phyloP scores from a whole-genome alignment of 176 grass and related monocot species.

The Oryza brachyantha region DNA sequence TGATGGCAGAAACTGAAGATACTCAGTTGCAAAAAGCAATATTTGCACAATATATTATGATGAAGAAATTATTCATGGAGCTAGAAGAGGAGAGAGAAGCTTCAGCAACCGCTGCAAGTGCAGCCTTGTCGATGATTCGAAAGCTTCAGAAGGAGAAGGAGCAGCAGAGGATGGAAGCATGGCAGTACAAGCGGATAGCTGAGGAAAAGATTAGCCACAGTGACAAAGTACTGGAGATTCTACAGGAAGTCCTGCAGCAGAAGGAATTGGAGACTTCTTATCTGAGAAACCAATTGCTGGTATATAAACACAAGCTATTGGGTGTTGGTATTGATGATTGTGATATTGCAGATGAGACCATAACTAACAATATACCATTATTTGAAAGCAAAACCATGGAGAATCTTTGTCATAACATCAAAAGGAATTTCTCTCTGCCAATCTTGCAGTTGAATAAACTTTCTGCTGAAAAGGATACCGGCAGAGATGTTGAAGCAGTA shows the following conservation, averaged over 20 bases:
- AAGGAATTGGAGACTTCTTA: slow-evolving; percentile 83
- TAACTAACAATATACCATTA: slow-evolving; percentile 28
- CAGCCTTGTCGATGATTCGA: slow-evolving; percentile 69
- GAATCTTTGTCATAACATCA: slow-evolving; percentile 43
- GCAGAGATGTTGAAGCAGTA: slow-evolving; percentile 14
- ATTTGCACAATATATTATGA: slow-evolving; percentile 80
- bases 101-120: slow-evolving; percentile 71
- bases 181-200: slow-evolving; percentile 82
- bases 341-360: slow-evolving; percentile 42
- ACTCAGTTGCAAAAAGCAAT: slow-evolving; percentile 58
- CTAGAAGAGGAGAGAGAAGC: slow-evolving; percentile 92
- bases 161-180: slow-evolving; percentile 84
- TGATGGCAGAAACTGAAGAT: slow-evolving; percentile 64
- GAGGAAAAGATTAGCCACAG: slow-evolving; percentile 82
- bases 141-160: slow-evolving; percentile 91
- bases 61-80: slow-evolving; percentile 78
- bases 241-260: slow-evolving; percentile 67
- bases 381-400: slow-evolving; percentile 10
- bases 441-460: slow-evolving; percentile 41
- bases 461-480: slow-evolving; percentile 38
- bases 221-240: slow-evolving; percentile 46
- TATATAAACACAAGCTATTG: slow-evolving; percentile 58
- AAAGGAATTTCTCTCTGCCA: slow-evolving; percentile 65
- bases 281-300: slow-evolving; percentile 61
- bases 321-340: slow-evolving; percentile 45